Evolutionary conservation across 179 eudicot genomes (phyloP).

Genomic region (Silene noctiflora): DNA sequence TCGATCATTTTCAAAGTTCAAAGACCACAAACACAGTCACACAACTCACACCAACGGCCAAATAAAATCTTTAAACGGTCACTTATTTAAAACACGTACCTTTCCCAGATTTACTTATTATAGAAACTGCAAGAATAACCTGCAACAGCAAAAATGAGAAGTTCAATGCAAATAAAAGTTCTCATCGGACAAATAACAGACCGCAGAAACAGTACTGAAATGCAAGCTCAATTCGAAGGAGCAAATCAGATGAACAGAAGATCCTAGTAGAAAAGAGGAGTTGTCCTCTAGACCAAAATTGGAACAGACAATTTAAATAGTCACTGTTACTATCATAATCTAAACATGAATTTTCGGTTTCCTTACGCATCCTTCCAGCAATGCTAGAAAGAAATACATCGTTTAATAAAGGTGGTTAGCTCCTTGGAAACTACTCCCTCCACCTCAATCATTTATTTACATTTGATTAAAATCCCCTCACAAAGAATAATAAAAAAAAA

Average conservation of each 20-base stretch:
- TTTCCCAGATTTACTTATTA: slow-evolving; percentile 32
- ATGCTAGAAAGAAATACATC: no score
- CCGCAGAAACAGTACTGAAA: not conserved
- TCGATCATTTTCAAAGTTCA: no score
- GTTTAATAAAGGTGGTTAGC: no score
- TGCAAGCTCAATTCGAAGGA: not conserved
- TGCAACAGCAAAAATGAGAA: slow-evolving; percentile 14
- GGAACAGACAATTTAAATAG: not conserved
- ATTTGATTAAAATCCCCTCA: not conserved
- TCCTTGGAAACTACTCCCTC: no score
- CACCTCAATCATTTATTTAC: no score
- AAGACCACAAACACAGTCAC: no score
- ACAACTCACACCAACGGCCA: not conserved
- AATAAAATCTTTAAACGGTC: not conserved
- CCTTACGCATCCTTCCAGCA: not conserved
- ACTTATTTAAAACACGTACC: slow-evolving; percentile 15
- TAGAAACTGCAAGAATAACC: slow-evolving; percentile 31
- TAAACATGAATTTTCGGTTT: not conserved
- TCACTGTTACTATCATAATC: not conserved
- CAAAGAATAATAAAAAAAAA: not conserved
- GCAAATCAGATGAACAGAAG: not conserved
- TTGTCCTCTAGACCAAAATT: not conserved
- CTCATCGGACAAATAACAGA: not conserved
- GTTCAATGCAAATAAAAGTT: not conserved
- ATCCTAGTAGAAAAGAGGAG: not conserved